A percentile compares a stretch with the other conserved stretches of the same genome.
Evolutionary conservation across 441 rosid genomes (phyloP).

Genomic region (Melastoma candidum): DNA sequence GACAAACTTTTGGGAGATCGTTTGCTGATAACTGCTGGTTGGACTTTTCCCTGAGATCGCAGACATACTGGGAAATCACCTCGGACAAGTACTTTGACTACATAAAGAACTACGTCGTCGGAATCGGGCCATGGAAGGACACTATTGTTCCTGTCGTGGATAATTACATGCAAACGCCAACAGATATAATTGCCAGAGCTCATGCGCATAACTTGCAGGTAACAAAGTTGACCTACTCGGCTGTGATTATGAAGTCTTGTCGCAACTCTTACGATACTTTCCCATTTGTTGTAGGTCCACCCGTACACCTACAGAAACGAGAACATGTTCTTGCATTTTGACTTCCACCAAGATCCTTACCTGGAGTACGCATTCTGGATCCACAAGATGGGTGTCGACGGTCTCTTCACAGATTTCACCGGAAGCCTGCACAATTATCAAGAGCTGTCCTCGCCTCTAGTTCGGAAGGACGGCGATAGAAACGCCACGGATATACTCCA

Average conservation of each 20-base stretch:
- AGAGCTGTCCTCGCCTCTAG: constrained; percentile 45
- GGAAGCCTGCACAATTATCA: constrained; percentile 69
- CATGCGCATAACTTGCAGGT: constrained; percentile 83
- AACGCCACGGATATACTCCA: constrained; percentile 29
- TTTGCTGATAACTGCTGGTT: neutral
- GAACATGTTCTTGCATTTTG: constrained; percentile 46
- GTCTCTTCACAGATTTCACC: constrained; percentile 88
- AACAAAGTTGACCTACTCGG: neutral
- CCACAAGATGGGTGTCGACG: constrained; percentile 73
- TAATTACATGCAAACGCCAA: constrained; percentile 50
- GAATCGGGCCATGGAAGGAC: constrained; percentile 98
- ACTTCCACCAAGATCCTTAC: constrained; percentile 71
- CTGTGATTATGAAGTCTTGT: constrained; percentile 1
- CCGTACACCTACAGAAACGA: constrained; percentile 86
- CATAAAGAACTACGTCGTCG: constrained; percentile 68
- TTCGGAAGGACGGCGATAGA: constrained; percentile 5
- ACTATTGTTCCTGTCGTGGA: constrained; percentile 61
- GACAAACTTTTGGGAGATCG: too few relatives aligned
- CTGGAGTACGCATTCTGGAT: constrained; percentile 74
- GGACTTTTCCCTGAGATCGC: constrained; percentile 20
- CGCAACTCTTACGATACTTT: neutral
- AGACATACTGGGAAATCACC: constrained; percentile 84
- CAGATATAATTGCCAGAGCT: constrained; percentile 86
- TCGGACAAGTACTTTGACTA: constrained; percentile 66
- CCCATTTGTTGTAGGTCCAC: constrained; percentile 47